Percentiles rank a stretch among this genome's conserved stretches.
These are phyloP conservation scores for Fraxinus ornus DNA, from an alignment of 305 asterid species.

Conservation along the genomic window DNA sequence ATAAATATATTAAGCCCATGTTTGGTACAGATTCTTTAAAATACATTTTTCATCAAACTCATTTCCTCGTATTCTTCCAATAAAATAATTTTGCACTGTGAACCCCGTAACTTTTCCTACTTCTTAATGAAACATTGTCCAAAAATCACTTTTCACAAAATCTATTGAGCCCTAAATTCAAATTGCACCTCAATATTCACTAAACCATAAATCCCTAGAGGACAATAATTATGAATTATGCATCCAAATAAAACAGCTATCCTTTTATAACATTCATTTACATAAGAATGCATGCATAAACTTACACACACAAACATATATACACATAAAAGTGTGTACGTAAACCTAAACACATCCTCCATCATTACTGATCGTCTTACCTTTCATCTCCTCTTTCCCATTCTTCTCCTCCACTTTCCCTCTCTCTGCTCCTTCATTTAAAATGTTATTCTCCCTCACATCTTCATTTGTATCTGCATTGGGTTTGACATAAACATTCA, in stretches of 20 bases:
- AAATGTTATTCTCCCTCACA: slow-evolving; percentile 9
- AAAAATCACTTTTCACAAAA: neutral
- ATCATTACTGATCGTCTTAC: slow-evolving; percentile 27
- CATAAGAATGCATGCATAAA: neutral
- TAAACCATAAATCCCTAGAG: slow-evolving; percentile 11
- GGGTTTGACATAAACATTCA: slow-evolving; percentile 28
- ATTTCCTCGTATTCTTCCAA: neutral
- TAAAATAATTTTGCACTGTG: too few relatives aligned
- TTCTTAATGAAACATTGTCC: neutral
- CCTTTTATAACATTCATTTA: neutral
- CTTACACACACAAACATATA: slow-evolving; percentile 19
- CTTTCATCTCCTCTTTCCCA: slow-evolving; percentile 42
- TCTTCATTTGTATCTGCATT: slow-evolving; percentile 33
- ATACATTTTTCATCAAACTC: neutral
- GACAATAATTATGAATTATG: neutral
- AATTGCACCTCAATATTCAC: slow-evolving; percentile 16
- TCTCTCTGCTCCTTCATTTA: slow-evolving; percentile 39
- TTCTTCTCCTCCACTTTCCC: slow-evolving; percentile 36
- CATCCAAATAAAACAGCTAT: slow-evolving; percentile 12
- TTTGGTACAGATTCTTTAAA: neutral
- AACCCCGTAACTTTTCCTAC: neutral
- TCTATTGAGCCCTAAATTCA: neutral
- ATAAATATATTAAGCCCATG: neutral
- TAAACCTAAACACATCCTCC: slow-evolving; percentile 1
- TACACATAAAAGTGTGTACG: slow-evolving; percentile 5